phyloP scores from a whole-genome alignment of 1,139 yeast genomes.

The Zygoascus sp. region DNA sequence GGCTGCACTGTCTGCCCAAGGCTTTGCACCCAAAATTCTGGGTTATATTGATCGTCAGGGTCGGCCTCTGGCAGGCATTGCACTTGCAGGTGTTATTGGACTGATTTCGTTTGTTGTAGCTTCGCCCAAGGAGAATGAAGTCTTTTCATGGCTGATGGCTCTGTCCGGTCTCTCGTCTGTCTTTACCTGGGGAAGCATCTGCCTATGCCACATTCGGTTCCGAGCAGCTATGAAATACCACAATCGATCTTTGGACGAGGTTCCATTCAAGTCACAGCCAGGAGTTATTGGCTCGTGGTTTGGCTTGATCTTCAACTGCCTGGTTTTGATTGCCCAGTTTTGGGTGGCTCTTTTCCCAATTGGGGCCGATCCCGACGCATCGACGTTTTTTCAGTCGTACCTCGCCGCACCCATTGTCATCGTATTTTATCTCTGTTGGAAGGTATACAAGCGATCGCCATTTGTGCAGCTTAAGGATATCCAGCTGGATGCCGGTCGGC shows the following conservation, averaged over 20 bases:
- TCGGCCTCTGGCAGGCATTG: conserved; percentile 68
- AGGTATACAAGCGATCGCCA: conserved; percentile 44
- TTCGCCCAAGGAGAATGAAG: conserved; percentile 63
- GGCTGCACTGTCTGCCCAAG: conserved; percentile 76
- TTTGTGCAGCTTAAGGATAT: conserved; percentile 34
- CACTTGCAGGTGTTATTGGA: conserved; percentile 55
- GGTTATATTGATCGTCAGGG: conserved; percentile 72
- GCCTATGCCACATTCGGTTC: conserved; percentile 71
- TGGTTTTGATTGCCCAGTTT: conserved; percentile 73
- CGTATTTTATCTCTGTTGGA: conserved; percentile 48
- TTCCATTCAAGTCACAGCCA: conserved; percentile 64
- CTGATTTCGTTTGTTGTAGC: conserved; percentile 64
- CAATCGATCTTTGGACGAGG: conserved; percentile 60
- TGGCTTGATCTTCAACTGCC: conserved; percentile 56
- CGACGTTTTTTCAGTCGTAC: conserved; percentile 49
- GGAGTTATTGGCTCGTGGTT: conserved; percentile 68
- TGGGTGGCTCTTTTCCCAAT: conserved; percentile 75
- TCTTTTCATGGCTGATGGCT: conserved; percentile 77
- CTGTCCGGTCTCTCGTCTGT: conserved; percentile 75
- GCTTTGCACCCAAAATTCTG: conserved; percentile 68
- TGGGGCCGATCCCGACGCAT: conserved; percentile 36
- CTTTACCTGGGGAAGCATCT: conserved; percentile 78
- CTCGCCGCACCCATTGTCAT: conserved; percentile 51
- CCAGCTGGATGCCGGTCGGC: conserved; percentile 51
- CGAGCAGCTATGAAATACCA: conserved; percentile 66